phyloP scores from a whole-genome alignment of 306 rosid species.

The Astragalus membranaceus region DNA sequence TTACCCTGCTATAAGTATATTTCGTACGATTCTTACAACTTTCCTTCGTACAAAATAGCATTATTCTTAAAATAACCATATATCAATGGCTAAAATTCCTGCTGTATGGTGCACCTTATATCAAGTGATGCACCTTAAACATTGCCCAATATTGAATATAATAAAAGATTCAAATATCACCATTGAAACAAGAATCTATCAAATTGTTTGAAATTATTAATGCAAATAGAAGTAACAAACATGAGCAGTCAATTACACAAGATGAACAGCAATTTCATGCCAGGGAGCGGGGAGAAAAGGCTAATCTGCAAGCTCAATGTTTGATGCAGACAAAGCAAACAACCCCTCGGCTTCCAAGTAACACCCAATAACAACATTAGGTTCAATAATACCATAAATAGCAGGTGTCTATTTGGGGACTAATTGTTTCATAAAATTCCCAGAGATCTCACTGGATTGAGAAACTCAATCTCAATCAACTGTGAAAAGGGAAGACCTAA shows the following conservation, averaged over 20 bases:
- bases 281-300: slow-evolving; percentile 9
- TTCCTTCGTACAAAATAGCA: too few species aligned
- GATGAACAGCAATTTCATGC: neutral
- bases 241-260: neutral
- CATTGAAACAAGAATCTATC: neutral
- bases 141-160: too few species aligned
- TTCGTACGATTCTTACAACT: too few species aligned
- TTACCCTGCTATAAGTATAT: too few species aligned
- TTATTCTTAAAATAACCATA: too few species aligned
- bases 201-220: neutral
- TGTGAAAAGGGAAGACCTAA: slow-evolving; percentile 8
- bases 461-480: slow-evolving; percentile 15
- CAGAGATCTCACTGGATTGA: slow-evolving; percentile 6
- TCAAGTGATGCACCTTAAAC: too few species aligned
- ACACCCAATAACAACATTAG: slow-evolving; percentile 11
- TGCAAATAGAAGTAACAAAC: neutral
- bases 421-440: slow-evolving; percentile 10
- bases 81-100: too few species aligned
- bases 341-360: slow-evolving; percentile 10
- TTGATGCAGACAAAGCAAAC: slow-evolving; percentile 2
- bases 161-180: neutral
- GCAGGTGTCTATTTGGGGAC: neutral
- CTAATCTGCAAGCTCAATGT: slow-evolving; percentile 8
- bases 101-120: too few species aligned
- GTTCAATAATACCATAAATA: slow-evolving; percentile 23